phyloP scores from a whole-genome alignment of 768 basidiomycete genomes.

The Xerocomus spinulosus region DNA sequence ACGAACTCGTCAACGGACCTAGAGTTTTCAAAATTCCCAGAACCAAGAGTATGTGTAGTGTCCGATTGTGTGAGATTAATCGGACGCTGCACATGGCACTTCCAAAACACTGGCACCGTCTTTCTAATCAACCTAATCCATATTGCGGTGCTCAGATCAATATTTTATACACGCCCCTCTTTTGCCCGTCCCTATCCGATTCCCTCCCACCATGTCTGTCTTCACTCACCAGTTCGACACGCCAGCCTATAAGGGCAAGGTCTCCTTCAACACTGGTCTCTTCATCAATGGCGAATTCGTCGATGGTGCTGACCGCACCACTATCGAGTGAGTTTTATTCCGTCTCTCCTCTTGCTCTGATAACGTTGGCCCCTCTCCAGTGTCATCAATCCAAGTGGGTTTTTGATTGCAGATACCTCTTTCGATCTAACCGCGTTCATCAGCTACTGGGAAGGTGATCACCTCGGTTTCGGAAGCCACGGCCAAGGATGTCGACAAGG shows the following conservation, averaged over 20 bases:
- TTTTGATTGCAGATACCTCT: neutral
- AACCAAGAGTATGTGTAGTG: too few relatives aligned
- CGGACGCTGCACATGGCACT: too few relatives aligned
- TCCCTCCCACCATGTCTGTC: slow-evolving; percentile 38
- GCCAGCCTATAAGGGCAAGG: slow-evolving; percentile 51
- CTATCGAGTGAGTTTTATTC: slow-evolving; percentile 49
- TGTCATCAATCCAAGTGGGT: slow-evolving; percentile 53
- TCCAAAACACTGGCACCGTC: too few relatives aligned
- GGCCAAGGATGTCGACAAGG: slow-evolving; percentile 67
- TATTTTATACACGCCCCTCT: too few relatives aligned
- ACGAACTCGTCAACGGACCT: too few relatives aligned
- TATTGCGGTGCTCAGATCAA: too few relatives aligned
- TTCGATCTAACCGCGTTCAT: neutral
- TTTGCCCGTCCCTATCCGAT: too few relatives aligned
- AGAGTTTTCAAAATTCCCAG: too few relatives aligned
- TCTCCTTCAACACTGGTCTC: slow-evolving; percentile 56
- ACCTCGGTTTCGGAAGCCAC: slow-evolving; percentile 54
- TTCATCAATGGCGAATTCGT: slow-evolving; percentile 70
- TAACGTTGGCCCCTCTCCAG: slow-evolving; percentile 36
- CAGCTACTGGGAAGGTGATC: slow-evolving; percentile 65
- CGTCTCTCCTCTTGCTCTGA: neutral
- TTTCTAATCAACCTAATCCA: too few relatives aligned
- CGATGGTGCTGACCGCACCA: slow-evolving; percentile 50
- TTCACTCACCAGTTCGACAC: slow-evolving; percentile 52
- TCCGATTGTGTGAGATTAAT: too few relatives aligned